Evolutionary conservation across 106 monocot genomes (phyloP).

Genomic region (Triglochin maritima): DNA sequence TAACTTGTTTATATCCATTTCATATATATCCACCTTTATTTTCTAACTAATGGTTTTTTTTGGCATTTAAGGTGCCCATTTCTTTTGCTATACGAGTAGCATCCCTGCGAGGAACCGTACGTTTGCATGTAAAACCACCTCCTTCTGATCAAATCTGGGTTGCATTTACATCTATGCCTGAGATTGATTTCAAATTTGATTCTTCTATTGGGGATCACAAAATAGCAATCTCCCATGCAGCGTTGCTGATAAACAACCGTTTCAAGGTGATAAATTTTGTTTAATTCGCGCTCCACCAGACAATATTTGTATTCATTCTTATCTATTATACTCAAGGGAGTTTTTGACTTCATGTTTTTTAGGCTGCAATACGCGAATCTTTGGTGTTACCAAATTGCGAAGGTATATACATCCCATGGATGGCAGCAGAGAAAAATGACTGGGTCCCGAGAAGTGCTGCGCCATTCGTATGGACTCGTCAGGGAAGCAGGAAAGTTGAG

Average conservation of each 20-base stretch:
- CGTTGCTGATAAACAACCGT: slow-evolving; percentile 56
- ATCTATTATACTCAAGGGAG: background rate
- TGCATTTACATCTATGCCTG: slow-evolving; percentile 80
- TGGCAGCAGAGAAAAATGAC: slow-evolving; percentile 90
- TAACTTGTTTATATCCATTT: too few species aligned
- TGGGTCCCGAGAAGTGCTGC: slow-evolving; percentile 69
- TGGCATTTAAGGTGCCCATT: slow-evolving; percentile 52
- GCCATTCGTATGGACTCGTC: slow-evolving; percentile 61
- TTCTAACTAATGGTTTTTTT: slow-evolving; percentile 1
- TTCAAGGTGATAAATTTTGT: slow-evolving; percentile 53
- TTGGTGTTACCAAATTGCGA: slow-evolving; percentile 89
- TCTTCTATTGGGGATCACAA: slow-evolving; percentile 78
- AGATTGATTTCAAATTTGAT: slow-evolving; percentile 70
- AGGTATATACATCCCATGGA: slow-evolving; percentile 68
- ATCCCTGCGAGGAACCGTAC: slow-evolving; percentile 65
- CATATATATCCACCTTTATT: background rate
- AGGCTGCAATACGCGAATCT: slow-evolving; percentile 67
- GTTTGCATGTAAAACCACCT: slow-evolving; percentile 69
- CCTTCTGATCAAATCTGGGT: slow-evolving; percentile 93
- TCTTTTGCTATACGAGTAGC: slow-evolving; percentile 59
- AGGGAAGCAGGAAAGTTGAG: slow-evolving; percentile 27
- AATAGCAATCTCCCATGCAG: slow-evolving; percentile 54
- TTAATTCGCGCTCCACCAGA: background rate
- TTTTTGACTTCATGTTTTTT: background rate
- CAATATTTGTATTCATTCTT: background rate